Percentiles rank a stretch among this genome's conserved stretches.
phyloP scores from a whole-genome alignment of 257 asterid genomes.

The Scutellaria barbata region DNA sequence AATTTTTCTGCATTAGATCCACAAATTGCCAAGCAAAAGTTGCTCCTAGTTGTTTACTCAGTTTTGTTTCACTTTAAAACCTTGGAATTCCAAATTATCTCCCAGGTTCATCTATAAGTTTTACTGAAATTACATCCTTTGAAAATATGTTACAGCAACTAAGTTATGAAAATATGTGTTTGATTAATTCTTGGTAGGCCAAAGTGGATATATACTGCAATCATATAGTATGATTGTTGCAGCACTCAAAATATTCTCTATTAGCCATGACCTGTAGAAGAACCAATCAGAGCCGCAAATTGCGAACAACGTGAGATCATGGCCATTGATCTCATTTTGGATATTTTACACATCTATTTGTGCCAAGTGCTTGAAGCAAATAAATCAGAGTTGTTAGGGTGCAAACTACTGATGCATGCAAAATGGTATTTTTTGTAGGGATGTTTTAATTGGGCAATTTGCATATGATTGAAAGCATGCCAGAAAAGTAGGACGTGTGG shows the following conservation, averaged over 20 bases:
- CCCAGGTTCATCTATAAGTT: not conserved
- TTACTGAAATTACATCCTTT: not conserved
- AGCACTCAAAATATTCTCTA: too few species aligned
- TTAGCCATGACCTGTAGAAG: too few species aligned
- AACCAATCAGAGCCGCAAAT: too few species aligned
- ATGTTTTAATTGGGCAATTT: too few species aligned
- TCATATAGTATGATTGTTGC: too few species aligned
- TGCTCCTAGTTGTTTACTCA: conserved; percentile 18
- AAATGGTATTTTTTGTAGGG: too few species aligned
- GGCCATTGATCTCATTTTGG: not conserved
- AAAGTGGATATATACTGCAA: too few species aligned
- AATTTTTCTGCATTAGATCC: conserved; percentile 12
- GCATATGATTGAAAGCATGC: conserved; percentile 32
- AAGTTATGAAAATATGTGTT: too few species aligned
- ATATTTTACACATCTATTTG: not conserved
- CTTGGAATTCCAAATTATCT: conserved; percentile 3
- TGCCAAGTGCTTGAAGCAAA: conserved; percentile 9
- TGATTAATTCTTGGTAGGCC: too few species aligned
- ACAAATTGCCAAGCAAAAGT: conserved; percentile 4
- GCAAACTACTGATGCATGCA: not conserved
- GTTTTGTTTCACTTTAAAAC: conserved; percentile 12
- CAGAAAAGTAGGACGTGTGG: conserved; percentile 20
- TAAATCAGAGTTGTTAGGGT: conserved; percentile 11
- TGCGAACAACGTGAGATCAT: not conserved
- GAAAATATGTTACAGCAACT: not conserved